phyloP scores from a whole-genome alignment of 164 flowering plant species.

The Pachysandra terminalis region DNA sequence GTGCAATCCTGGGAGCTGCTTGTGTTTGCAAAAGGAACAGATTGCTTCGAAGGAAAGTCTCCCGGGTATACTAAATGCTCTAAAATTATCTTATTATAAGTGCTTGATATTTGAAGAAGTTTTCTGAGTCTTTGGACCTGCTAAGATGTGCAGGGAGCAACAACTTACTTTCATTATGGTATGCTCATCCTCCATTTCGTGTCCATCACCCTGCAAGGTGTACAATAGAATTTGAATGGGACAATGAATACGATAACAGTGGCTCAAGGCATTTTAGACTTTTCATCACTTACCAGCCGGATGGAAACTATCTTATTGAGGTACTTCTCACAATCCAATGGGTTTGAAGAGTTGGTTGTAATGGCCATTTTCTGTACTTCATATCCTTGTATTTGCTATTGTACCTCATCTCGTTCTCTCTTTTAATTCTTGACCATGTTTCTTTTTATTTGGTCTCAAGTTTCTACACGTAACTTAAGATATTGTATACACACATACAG shows the following conservation, averaged over 20 bases:
- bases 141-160: constrained; percentile 35
- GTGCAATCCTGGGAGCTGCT: constrained; percentile 73
- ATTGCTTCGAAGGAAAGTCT: constrained; percentile 24
- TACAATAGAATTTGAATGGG: constrained; percentile 76
- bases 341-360: constrained; percentile 2
- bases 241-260: constrained; percentile 38
- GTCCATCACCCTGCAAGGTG: constrained; percentile 63
- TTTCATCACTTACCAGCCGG: constrained; percentile 44
- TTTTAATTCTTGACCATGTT: background rate
- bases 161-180: constrained; percentile 60
- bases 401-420: background rate
- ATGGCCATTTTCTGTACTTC: constrained; percentile 1
- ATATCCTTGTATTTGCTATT: background rate
- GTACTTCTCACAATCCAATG: constrained; percentile 25
- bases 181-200: constrained; percentile 80
- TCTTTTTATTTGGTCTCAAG: constrained; percentile 2
- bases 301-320: constrained; percentile 77
- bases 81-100: background rate
- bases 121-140: constrained; percentile 8
- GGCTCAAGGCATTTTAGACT: constrained; percentile 38
- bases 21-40: constrained; percentile 62
- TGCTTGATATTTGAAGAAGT: background rate
- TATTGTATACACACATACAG: constrained; percentile 26
- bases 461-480: background rate
- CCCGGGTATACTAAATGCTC: constrained; percentile 40